A percentile compares a stretch with the other conserved stretches of the same genome.
phyloP scores from a whole-genome alignment of 768 basidiomycete species.

The Termitomyces sp. region DNA sequence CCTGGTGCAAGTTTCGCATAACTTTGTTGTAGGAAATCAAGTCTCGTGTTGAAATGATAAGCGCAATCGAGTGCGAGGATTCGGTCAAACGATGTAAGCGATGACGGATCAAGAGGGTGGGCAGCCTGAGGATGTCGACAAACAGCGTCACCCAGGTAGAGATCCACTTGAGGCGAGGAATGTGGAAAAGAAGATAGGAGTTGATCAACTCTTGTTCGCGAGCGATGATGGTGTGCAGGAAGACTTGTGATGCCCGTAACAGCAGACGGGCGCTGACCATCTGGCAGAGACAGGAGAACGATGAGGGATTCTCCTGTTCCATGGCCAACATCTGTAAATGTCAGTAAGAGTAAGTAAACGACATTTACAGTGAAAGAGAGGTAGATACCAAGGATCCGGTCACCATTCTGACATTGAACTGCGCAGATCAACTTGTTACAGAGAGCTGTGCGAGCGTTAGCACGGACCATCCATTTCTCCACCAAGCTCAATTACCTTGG shows the following conservation, averaged over 20 bases:
- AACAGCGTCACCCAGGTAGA: conserved; percentile 50
- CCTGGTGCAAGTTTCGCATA: conserved; percentile 39
- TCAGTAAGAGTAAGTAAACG: background rate
- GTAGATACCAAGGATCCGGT: conserved; percentile 46
- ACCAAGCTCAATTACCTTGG: conserved; percentile 34
- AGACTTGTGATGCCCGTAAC: conserved; percentile 58
- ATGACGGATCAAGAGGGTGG: conserved; percentile 42
- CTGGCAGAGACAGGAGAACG: conserved; percentile 40
- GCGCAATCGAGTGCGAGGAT: conserved; percentile 65
- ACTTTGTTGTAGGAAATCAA: conserved; percentile 45
- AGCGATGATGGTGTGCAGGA: conserved; percentile 38
- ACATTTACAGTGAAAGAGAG: background rate
- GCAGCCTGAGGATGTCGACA: conserved; percentile 19
- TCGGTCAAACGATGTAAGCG: conserved; percentile 30
- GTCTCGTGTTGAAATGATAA: conserved; percentile 57
- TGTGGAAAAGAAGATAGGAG: conserved; percentile 16
- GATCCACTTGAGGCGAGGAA: conserved; percentile 24
- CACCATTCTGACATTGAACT: conserved; percentile 33
- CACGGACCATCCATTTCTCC: background rate
- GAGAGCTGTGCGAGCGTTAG: conserved; percentile 25
- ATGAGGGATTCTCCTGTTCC: conserved; percentile 65
- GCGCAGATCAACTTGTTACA: conserved; percentile 44
- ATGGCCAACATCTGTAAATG: conserved; percentile 53
- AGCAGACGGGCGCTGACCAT: conserved; percentile 38
- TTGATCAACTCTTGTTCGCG: conserved; percentile 32